Conservation (phyloP, 164 flowering plant species). For the Cinnamomum micranthum region DNA sequence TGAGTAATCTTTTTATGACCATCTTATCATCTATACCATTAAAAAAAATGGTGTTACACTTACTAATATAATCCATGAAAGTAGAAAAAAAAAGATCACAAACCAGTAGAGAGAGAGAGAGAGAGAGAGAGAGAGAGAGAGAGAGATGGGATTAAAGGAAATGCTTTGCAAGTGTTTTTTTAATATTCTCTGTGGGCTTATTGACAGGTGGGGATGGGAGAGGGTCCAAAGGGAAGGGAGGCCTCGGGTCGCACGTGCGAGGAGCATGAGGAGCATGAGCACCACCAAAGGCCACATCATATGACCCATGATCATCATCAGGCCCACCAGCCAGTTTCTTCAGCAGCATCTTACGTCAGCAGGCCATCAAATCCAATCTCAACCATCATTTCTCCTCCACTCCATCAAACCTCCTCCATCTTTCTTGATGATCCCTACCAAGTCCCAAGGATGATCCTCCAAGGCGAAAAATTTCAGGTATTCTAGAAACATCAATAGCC, state of each 20-base stretch:
- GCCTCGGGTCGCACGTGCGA: slow-evolving; percentile 32
- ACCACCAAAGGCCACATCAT: slow-evolving; percentile 20
- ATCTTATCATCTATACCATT: background rate
- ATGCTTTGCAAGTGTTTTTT: background rate
- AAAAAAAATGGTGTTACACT: background rate
- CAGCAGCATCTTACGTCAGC: slow-evolving; percentile 68
- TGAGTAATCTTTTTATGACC: background rate
- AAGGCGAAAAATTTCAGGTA: slow-evolving; percentile 67
- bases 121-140: no score
- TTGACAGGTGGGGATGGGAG: slow-evolving; percentile 54
- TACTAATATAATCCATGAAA: no score
- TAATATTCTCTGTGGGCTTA: background rate
- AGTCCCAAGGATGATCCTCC: slow-evolving; percentile 70
- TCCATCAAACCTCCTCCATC: slow-evolving; percentile 52
- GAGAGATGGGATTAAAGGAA: background rate
- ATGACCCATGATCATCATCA: slow-evolving; percentile 22
- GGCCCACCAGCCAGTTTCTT: slow-evolving; percentile 28
- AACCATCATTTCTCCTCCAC: slow-evolving; percentile 61
- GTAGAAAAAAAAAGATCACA: background rate
- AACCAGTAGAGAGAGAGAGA: background rate
- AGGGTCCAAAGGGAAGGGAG: slow-evolving; percentile 47
- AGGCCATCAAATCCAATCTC: slow-evolving; percentile 75
- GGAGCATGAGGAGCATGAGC: slow-evolving; percentile 37
- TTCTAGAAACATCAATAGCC: no score
- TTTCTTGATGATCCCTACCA: slow-evolving; percentile 55